These are phyloP conservation scores for Sarocladiaceae sp. DNA, from an alignment of 2,329 filamentous ascomycete genomes.

Conservation along the genomic window DNA sequence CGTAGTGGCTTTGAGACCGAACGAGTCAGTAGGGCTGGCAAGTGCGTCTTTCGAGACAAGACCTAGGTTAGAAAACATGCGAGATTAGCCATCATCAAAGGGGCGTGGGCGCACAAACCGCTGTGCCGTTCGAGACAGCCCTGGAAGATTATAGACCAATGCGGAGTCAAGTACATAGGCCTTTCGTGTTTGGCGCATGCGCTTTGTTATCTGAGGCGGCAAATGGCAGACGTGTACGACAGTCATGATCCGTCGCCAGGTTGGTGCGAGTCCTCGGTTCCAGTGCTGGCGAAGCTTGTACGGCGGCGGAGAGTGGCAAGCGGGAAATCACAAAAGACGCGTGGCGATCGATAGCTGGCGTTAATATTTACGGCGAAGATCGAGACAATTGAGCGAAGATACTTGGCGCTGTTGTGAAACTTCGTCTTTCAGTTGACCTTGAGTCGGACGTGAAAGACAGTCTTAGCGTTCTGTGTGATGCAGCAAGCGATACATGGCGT, in stretches of 20 bases:
- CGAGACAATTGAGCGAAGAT: not conserved
- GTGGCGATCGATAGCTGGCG: not conserved
- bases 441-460: not conserved
- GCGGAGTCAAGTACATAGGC: no score
- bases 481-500: constrained; percentile 1
- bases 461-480: constrained; percentile 3
- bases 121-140: no score
- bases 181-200: no score
- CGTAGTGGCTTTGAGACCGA: no score
- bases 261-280: not conserved
- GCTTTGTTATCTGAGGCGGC: no score
- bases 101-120: no score
- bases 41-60: no score
- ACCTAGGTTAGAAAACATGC: no score
- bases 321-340: not conserved
- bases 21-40: no score
- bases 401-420: not conserved
- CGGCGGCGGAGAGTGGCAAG: not conserved
- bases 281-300: not conserved
- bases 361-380: constrained; percentile 3
- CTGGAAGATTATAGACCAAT: no score
- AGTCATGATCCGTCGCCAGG: not conserved
- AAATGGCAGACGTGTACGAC: no score
- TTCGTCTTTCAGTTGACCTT: not conserved
- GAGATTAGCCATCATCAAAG: no score